Conservation (phyloP, 2,329 filamentous ascomycete species). For the Myriosclerotinia scirpicola region DNA sequence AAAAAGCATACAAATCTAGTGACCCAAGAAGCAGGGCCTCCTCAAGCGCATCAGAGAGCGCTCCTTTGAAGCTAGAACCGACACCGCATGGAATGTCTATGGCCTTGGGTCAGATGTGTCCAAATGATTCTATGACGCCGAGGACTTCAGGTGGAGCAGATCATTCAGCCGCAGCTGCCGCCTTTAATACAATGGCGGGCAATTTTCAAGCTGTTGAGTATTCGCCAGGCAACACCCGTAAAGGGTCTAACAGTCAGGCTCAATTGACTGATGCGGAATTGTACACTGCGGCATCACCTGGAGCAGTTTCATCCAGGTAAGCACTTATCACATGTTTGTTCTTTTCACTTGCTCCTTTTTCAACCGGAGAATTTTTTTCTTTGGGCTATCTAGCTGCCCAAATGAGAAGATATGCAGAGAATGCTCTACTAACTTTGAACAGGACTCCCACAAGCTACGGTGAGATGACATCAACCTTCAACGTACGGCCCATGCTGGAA, state of each 20-base stretch:
- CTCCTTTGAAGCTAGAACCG: constrained; percentile 20
- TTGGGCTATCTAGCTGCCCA: background rate
- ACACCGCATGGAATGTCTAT: constrained; percentile 13
- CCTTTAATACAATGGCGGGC: constrained; percentile 30
- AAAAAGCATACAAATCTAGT: constrained; percentile 41
- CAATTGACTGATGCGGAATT: constrained; percentile 29
- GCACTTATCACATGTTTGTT: background rate
- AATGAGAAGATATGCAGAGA: background rate
- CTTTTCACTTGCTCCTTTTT: constrained; percentile 24
- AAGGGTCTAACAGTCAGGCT: constrained; percentile 31
- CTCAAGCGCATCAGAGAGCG: constrained; percentile 35
- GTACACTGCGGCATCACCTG: constrained; percentile 32
- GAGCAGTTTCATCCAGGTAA: constrained; percentile 24
- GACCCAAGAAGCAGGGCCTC: constrained; percentile 36
- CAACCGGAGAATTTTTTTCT: background rate
- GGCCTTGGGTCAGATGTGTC: constrained; percentile 27
- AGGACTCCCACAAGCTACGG: constrained; percentile 2
- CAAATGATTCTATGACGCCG: constrained; percentile 32
- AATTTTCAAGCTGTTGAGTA: constrained; percentile 35
- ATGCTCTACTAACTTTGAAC: constrained; percentile 15
- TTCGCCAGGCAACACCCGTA: constrained; percentile 27
- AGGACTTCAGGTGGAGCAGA: constrained; percentile 33
- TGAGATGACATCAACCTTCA: constrained; percentile 17
- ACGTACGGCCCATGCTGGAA: constrained; percentile 15
- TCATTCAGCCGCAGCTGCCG: constrained; percentile 31